These are phyloP conservation scores for Leishmania turanica DNA, from an alignment of 208 protist species.

Conservation along the genomic window DNA sequence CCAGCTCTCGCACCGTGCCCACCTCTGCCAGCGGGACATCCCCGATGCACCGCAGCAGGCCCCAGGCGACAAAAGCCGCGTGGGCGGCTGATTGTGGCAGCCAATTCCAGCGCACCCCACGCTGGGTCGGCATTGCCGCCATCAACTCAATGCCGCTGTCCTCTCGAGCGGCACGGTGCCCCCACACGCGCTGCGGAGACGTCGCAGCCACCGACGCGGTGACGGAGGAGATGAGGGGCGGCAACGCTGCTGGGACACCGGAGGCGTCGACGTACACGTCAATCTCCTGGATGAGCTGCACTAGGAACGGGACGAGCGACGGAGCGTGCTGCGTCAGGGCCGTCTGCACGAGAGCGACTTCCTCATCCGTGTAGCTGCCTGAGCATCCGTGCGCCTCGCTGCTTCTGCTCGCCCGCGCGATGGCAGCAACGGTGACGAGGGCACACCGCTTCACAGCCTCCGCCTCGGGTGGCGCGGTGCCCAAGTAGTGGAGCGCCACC, in stretches of 20 bases:
- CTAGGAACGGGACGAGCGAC: conserved; percentile 31
- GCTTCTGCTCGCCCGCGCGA: conserved; percentile 27
- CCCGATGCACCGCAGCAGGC: conserved; percentile 30
- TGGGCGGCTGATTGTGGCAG: conserved; percentile 14
- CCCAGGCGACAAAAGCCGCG: conserved; percentile 18
- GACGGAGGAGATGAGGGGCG: conserved; percentile 24
- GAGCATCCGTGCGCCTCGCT: conserved; percentile 12
- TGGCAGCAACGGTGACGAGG: conserved; percentile 43
- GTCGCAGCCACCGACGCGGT: not conserved
- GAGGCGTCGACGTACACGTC: conserved; percentile 45
- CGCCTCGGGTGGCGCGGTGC: conserved; percentile 33
- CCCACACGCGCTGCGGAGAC: not conserved
- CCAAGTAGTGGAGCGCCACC: conserved; percentile 56
- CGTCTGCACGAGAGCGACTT: conserved; percentile 9
- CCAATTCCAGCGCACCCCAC: conserved; percentile 22
- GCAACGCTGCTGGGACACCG: conserved; percentile 32
- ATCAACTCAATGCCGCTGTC: not conserved
- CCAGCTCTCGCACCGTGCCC: conserved; percentile 13
- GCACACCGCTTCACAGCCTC: conserved; percentile 51
- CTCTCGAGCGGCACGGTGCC: not conserved
- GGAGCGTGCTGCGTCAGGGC: conserved; percentile 20
- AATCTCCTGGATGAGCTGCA: conserved; percentile 33
- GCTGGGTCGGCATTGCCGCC: not conserved
- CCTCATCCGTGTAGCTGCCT: conserved; percentile 12
- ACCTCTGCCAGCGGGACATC: conserved; percentile 23